Evolutionary conservation across 108 stramenopile species (phyloP), one percentile per base, ranked within the genome.

Genomic region (Skeletonema potamos): DNA sequence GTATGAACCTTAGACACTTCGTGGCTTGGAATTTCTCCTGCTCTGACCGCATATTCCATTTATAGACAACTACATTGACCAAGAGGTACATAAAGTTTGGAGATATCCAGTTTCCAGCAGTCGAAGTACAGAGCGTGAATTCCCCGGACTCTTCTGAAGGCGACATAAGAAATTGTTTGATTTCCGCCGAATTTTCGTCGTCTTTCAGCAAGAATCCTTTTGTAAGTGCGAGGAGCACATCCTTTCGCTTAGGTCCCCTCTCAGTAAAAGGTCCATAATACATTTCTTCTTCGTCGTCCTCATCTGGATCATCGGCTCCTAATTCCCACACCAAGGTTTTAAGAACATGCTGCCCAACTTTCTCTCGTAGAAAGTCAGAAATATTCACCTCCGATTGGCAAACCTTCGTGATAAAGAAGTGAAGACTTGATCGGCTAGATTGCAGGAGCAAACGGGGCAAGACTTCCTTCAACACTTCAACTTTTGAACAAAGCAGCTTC

Each of bases 81-180:
- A 94, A 41, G 0, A 94, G 83, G 65, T 82, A 90, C 90, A 94
- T 87, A 54, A 94, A 91, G 68, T 90, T 79, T 51, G 76, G 65
- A 3, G 87, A 77, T 8, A 94, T 82, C 92, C 90, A 91, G n/a
- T 71, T 43, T 9, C 76, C 67, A 36, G 74, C 83, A 2, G 54
- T 68, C 4, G 39, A 54, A 54, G 76, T 58, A 22, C 67, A 65
- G 9, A 70, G 18, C 28, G n/a, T 66, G 29, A 63, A 62, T 24
- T 61, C 70, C 27, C 66, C 48, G 30, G 41, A 58, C 20, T 66
- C 30, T 54, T 70, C 41, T 27, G 80, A 64, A 27, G 60, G 61
- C 9, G 72, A 67, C 58, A 56, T 64, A 34, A 62, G 37, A 48
- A 54, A 24, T 27, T 65, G 62, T 7, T 73, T 68, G 33, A 68